Evolutionary conservation across 2,329 filamentous ascomycete genomes (phyloP).

Genomic region (Aspergillus pseudonomiae): DNA sequence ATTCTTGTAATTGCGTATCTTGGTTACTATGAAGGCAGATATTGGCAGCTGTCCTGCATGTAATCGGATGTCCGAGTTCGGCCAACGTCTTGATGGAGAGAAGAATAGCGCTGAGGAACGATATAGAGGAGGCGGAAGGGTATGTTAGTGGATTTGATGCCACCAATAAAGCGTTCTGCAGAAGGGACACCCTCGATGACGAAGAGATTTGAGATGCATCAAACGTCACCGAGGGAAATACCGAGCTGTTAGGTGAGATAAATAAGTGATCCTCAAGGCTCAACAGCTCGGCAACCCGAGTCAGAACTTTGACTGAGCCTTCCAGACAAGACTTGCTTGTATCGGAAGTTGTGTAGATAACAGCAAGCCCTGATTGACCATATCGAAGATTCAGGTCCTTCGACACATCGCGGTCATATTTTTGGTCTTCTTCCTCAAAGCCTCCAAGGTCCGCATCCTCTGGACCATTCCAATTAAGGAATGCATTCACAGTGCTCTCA

Average conservation of each 20-base stretch:
- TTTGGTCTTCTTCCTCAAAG: constrained; percentile 47
- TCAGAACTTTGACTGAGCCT: constrained; percentile 53
- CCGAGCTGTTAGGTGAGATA: constrained; percentile 23
- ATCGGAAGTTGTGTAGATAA: constrained; percentile 58
- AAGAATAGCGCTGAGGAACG: constrained; percentile 46
- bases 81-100: constrained; percentile 44
- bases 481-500: constrained; percentile 51
- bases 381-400: constrained; percentile 53
- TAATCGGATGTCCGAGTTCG: constrained; percentile 41
- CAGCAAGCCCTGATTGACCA: constrained; percentile 62
- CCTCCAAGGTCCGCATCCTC: constrained; percentile 61
- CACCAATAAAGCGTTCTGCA: constrained; percentile 45
- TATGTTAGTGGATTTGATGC: constrained; percentile 45
- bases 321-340: constrained; percentile 50
- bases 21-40: constrained; percentile 57
- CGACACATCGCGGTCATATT: constrained; percentile 48
- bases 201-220: constrained; percentile 36
- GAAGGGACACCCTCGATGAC: constrained; percentile 43
- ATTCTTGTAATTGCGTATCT: constrained; percentile 56
- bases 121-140: constrained; percentile 42
- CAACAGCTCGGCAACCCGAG: constrained; percentile 54
- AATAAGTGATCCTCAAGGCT: constrained; percentile 52
- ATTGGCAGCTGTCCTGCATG: constrained; percentile 46
- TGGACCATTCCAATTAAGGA: constrained; percentile 63
- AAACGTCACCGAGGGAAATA: constrained; percentile 34